Conservation (phyloP, 1,284 basidiomycete genomes). For the Moesziomyces sp. region DNA sequence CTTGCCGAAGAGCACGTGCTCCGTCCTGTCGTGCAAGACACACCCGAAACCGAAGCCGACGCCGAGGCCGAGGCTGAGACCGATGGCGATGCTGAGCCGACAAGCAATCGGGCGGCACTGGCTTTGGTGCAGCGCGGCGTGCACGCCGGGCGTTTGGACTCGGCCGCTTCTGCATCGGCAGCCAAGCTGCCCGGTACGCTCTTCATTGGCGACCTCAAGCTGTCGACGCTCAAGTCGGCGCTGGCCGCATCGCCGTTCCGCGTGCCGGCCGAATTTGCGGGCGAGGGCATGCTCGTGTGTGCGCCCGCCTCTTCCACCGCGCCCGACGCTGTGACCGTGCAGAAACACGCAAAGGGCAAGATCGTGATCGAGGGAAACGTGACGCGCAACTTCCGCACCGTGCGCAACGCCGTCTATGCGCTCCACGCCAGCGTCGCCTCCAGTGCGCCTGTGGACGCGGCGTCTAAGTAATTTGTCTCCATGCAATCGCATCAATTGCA, state of each 20-base stretch:
- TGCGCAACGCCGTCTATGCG: conserved; percentile 58
- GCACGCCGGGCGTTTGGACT: neutral
- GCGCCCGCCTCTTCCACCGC: conserved; percentile 35
- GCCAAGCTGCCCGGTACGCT: conserved; percentile 45
- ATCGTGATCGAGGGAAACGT: conserved; percentile 66
- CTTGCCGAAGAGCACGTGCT: neutral
- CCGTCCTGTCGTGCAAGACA: neutral
- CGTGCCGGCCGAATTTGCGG: conserved; percentile 66
- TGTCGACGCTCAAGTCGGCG: conserved; percentile 56
- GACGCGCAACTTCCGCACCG: conserved; percentile 39
- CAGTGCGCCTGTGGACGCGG: neutral
- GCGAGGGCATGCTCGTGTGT: conserved; percentile 65
- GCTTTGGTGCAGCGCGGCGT: neutral
- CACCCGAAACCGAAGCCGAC: neutral
- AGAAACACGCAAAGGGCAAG: conserved; percentile 50
- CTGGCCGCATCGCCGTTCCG: conserved; percentile 35
- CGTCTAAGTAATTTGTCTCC: too few relatives aligned
- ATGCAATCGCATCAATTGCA: too few relatives aligned
- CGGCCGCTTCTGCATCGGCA: neutral
- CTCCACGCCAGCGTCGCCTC: conserved; percentile 56
- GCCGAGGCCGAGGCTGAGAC: neutral
- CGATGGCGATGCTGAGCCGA: neutral
- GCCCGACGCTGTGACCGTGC: conserved; percentile 52
- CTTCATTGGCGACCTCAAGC: conserved; percentile 66
- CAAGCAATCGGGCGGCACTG: too few relatives aligned